Evolutionary conservation across 495 filamentous ascomycete species (phyloP).

Genomic region (Hamigera avellanea): DNA sequence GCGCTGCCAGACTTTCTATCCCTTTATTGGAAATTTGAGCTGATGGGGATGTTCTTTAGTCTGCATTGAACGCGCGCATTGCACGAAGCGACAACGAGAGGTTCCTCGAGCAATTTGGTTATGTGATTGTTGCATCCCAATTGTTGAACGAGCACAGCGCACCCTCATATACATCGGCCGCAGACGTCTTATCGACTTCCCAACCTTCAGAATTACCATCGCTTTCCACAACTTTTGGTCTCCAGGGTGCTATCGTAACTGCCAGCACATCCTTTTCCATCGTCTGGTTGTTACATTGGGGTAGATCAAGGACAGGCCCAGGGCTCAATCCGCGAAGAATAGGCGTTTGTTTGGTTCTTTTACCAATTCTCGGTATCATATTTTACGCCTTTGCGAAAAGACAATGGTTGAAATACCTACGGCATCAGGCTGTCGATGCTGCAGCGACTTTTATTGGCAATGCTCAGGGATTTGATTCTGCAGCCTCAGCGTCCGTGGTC

Average conservation of each 20-base stretch:
- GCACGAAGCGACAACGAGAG: conserved; percentile 70
- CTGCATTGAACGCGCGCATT: conserved; percentile 56
- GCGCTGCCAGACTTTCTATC: conserved; percentile 1
- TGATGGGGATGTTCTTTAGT: conserved; percentile 17
- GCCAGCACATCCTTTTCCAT: conserved; percentile 51
- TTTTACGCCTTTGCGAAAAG: conserved; percentile 65
- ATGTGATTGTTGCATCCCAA: conserved; percentile 90
- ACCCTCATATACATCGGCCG: conserved; percentile 33
- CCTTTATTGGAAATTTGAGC: conserved; percentile 5
- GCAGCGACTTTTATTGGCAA: conserved; percentile 62
- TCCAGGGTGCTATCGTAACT: conserved; percentile 41
- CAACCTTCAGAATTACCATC: conserved; percentile 25
- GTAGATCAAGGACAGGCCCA: conserved; percentile 22
- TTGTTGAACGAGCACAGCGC: conserved; percentile 60
- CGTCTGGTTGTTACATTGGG: conserved; percentile 65
- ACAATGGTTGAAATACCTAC: conserved; percentile 75
- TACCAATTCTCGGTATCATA: conserved; percentile 42
- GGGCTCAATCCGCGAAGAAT: conserved; percentile 35
- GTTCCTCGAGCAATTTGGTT: conserved; percentile 92
- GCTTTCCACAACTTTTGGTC: conserved; percentile 30
- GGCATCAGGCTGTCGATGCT: conserved; percentile 63
- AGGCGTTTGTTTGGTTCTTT: conserved; percentile 43
- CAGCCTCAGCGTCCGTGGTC: conserved; percentile 65
- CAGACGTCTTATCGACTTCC: conserved; percentile 25
- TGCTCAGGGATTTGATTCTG: conserved; percentile 74